Conservation (phyloP, 441 rosid genomes). For the Gossypium schwendimanii region DNA sequence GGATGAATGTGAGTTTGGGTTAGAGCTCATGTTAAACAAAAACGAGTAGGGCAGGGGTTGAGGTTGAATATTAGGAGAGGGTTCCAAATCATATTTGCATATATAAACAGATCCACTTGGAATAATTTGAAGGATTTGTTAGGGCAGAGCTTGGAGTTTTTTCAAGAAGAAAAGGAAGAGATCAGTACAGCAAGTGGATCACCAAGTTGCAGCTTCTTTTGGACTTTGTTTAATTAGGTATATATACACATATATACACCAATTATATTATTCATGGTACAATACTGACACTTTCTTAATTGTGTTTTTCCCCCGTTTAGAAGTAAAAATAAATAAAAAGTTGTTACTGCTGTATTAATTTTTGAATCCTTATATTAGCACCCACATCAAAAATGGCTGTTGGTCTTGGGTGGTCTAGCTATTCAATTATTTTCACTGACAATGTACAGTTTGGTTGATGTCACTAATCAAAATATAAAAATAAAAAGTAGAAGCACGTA, state of each 20-base stretch:
- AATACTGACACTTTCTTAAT: constrained; percentile 13
- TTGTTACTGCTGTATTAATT: neutral
- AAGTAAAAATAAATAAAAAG: neutral
- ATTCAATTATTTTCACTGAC: too few species aligned
- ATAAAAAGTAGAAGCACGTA: too few species aligned
- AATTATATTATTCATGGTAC: constrained; percentile 14
- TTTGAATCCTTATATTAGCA: neutral
- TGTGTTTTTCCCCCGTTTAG: neutral
- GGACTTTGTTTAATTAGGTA: constrained; percentile 25
- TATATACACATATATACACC: constrained; percentile 12
- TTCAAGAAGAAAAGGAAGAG: neutral
- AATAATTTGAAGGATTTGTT: constrained; percentile 15
- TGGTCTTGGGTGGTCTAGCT: too few species aligned
- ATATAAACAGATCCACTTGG: constrained; percentile 19
- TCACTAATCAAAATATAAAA: too few species aligned
- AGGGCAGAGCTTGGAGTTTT: neutral
- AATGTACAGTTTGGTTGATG: too few species aligned
- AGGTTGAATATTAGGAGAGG: neutral
- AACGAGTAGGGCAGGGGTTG: neutral
- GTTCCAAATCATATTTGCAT: neutral
- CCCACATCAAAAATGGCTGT: too few species aligned
- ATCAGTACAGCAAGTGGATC: constrained; percentile 35
- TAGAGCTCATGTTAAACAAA: neutral
- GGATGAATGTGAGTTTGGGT: neutral
- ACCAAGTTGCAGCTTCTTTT: constrained; percentile 39